Conservation (phyloP, 208 protist genomes). For the Acanthamoeba royreba region DNA sequence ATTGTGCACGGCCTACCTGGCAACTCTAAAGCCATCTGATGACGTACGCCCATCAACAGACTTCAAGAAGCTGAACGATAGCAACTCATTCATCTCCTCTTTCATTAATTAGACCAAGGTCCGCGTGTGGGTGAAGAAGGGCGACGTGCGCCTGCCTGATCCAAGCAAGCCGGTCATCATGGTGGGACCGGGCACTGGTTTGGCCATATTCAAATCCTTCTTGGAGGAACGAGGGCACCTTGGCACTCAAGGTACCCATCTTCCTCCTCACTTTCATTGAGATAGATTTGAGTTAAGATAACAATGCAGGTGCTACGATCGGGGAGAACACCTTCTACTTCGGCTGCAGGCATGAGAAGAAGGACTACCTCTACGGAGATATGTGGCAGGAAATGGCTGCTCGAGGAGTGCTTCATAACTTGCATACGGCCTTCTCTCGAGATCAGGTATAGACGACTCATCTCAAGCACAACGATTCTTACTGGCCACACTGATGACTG, state of each 20-base stretch:
- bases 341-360: conserved; percentile 50
- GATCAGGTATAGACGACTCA: neutral
- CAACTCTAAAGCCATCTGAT: neutral
- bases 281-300: neutral
- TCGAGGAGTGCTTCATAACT: neutral
- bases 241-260: neutral
- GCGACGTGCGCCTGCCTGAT: conserved; percentile 24
- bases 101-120: neutral
- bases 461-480: neutral
- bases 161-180: conserved; percentile 51
- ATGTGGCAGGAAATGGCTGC: conserved; percentile 41
- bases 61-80: neutral
- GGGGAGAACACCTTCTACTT: conserved; percentile 61
- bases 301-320: neutral
- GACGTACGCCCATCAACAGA: neutral
- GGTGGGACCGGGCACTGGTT: conserved; percentile 68
- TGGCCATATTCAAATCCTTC: conserved; percentile 63
- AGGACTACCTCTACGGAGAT: conserved; percentile 60
- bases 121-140: conserved; percentile 49
- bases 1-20: conserved; percentile 59
- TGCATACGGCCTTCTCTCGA: conserved; percentile 48
- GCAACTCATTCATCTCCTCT: no score
- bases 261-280: neutral
- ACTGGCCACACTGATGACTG: neutral
- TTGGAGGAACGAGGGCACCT: conserved; percentile 46